Evolutionary conservation across 2,329 filamentous ascomycete species (phyloP), one percentile per base, ranked within the genome.

Genomic region (Macrophomina pseudophaseolina): DNA sequence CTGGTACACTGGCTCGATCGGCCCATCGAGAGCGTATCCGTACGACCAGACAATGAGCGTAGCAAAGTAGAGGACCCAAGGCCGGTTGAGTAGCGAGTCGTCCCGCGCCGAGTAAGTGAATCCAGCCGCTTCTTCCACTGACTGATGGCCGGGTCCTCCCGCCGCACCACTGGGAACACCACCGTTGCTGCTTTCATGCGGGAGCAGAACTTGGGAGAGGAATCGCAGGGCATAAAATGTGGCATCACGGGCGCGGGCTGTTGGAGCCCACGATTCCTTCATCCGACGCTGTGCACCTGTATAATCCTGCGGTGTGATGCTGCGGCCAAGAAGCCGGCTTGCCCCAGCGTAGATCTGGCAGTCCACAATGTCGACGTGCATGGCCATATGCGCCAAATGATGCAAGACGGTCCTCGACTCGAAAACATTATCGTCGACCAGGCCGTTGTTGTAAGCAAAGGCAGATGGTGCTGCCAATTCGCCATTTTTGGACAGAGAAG

Each of bases 311-410:
- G 88, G 84, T 1, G 92, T 93, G 68, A 98, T 96, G 0, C 90
- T 89, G 54, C 94, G 89, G 28, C 95, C 94, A 4, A 98, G 87
- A 2, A 97, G 85, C 35, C 94, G 86, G 71, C 90, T 92, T 1
- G 94, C 93, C 8, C 94, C 90, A 5, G 94, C 95, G 77, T 95
- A 97, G 70, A 98, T 96, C 79, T 98, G 94, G 73, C 93, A 94
- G 77, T 98, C 94, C n/a, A 97, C 92, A 64, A 98, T 93, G 74
- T 98, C 94, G 30, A 97, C 93, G 74, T 98, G 93, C 86, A 97
- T 97, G 3, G 93, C 93, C 92, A 99, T 97, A 78, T 98, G 95
- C 0, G 95, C 95, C 12, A 99, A 83, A 73, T 97, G 93, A 75
- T 98, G 94, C 52, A 98, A 83, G 33, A 97, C 94, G 2, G 91